Evolutionary conservation across 1,139 yeast species (phyloP), one percentile per base, ranked within the genome.

Genomic region (Ogataea hybrid): DNA sequence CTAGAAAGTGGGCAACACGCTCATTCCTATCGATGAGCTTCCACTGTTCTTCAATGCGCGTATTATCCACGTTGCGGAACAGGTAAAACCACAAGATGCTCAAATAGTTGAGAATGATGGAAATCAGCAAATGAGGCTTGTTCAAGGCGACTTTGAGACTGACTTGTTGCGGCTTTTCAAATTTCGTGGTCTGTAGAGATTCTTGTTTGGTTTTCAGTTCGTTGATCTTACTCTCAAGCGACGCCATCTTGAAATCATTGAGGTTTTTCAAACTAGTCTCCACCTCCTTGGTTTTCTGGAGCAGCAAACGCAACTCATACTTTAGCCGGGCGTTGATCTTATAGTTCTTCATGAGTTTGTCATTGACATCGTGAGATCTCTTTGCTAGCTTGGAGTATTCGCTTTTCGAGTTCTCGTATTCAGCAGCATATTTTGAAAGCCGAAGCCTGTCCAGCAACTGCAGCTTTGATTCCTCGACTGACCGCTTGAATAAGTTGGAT

Each of bases 231-330:
- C 41, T 29, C 14, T 52, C 47, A n/a, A 60, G 32, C 6, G 53
- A 42, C 17, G 44, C 77, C 73, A 48, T 84, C 73, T 42, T 69
- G 47, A 62, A 58, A 33, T 61, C 62, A 32, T 56, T 48, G 28
- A 59, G 44, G 50, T 67, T 51, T 35, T 54, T 56, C 25, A 70
- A 61, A 43, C 83, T 77, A 30, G 84, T 88, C 51, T 87, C 95
- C 20, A 89, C 81, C 57, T 92, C 97, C 43, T 81, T 77, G 43
- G 90, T 75, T 53, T 92, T 79, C 42, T 82, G 80, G 31, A 75
- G 75, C 17, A 92, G 71, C 39, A 87, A 73, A 43, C 95, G 67
- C 20, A 88, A 73, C 57, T 92, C 96, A 60, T 90, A 92, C 42
- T 81, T 76, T 44, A 92, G 68, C 49, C 95, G 71, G 18, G 95